These are phyloP conservation scores for Pseudophaeomoniella oleicola DNA, from an alignment of 2,329 filamentous ascomycete species.

Conservation along the genomic window DNA sequence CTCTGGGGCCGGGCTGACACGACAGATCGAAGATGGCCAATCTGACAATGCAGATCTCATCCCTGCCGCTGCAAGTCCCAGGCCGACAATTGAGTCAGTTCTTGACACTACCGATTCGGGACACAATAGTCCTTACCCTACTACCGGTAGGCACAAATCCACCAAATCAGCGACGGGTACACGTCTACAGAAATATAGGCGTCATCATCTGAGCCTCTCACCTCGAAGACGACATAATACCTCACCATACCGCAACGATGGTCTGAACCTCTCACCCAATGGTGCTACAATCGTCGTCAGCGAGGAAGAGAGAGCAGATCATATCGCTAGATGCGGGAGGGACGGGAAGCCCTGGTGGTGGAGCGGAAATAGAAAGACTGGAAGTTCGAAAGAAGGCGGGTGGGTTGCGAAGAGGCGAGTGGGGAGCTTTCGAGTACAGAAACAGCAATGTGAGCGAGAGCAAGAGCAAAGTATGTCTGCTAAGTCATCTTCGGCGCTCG, in stretches of 20 bases:
- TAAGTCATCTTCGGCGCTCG: no score
- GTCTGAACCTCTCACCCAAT: background rate
- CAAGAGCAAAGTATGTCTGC: no score
- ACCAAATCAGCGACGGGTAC: no score
- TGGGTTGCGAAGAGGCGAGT: no score
- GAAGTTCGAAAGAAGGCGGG: background rate
- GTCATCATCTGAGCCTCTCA: background rate
- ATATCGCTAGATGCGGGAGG: background rate
- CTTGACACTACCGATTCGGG: background rate
- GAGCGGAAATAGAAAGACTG: background rate
- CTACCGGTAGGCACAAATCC: background rate
- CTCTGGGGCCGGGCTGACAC: background rate
- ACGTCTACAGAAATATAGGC: background rate
- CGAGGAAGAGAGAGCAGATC: background rate
- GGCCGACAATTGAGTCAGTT: background rate
- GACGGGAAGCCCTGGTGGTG: background rate
- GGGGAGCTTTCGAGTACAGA: no score
- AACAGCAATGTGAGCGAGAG: no score
- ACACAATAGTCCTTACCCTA: background rate
- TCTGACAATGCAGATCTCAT: background rate
- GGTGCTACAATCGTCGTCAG: background rate
- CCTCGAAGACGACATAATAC: background rate
- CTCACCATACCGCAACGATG: background rate
- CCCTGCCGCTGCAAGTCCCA: background rate
- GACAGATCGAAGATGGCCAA: background rate